Evolutionary conservation across 768 basidiomycete species (phyloP).

Genomic region (Serendipita sp.): DNA sequence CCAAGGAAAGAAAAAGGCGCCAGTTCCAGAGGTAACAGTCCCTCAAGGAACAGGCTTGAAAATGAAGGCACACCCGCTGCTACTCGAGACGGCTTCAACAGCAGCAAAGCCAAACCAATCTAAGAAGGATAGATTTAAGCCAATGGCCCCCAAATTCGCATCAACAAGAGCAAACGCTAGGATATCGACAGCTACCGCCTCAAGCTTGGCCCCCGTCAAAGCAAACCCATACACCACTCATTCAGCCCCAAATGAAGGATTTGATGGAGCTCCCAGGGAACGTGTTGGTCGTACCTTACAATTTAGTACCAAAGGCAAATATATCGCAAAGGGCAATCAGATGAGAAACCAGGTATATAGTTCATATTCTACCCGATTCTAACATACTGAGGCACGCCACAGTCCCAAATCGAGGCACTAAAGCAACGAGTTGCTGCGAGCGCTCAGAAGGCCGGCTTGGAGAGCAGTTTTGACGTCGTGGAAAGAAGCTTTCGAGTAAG

Average conservation of each 20-base stretch:
- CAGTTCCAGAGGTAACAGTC: constrained; percentile 36
- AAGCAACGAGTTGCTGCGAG: constrained; percentile 88
- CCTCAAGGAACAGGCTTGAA: constrained; percentile 73
- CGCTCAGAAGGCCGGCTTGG: constrained; percentile 83
- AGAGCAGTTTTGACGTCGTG: constrained; percentile 78
- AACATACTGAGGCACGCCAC: neutral
- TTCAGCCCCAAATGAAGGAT: constrained; percentile 29
- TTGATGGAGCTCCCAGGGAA: constrained; percentile 55
- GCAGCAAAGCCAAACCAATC: constrained; percentile 34
- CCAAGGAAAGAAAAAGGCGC: constrained; percentile 35
- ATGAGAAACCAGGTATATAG: constrained; percentile 43
- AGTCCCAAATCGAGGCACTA: constrained; percentile 71
- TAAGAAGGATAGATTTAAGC: constrained; percentile 87
- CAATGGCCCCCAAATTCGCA: constrained; percentile 98
- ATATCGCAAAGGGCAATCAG: constrained; percentile 26
- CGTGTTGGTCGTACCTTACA: constrained; percentile 46
- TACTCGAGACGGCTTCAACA: constrained; percentile 49
- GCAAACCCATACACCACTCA: constrained; percentile 67
- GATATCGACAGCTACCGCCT: constrained; percentile 36
- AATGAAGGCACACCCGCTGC: constrained; percentile 78
- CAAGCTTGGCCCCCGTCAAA: constrained; percentile 23
- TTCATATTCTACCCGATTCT: constrained; percentile 49
- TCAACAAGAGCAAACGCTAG: constrained; percentile 83
- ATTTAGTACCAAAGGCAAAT: constrained; percentile 90
- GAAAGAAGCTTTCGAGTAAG: constrained; percentile 78